Evolutionary conservation across 1,284 basidiomycete genomes (phyloP).

Genomic region (Puccinia triticina): DNA sequence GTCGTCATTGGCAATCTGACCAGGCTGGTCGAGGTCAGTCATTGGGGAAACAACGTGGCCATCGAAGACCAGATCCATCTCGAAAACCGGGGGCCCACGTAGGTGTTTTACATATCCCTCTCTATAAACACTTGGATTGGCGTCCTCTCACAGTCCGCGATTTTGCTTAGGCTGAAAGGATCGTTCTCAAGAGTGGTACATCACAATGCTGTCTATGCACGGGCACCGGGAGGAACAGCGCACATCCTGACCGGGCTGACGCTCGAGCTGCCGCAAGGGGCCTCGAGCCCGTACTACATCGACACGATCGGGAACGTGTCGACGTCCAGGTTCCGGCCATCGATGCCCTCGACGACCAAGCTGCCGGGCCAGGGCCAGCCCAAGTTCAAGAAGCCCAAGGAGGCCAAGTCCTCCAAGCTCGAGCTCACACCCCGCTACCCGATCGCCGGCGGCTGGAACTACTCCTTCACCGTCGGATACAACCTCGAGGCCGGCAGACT

Average conservation of each 20-base stretch:
- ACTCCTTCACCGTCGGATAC: conserved; percentile 89
- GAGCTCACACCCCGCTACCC: conserved; percentile 90
- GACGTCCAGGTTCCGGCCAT: conserved; percentile 76
- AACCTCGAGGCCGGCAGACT: conserved; percentile 77
- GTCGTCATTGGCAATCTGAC: conserved; percentile 73
- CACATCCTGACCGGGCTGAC: conserved; percentile 73
- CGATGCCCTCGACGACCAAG: conserved; percentile 53
- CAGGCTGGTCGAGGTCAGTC: conserved; percentile 84
- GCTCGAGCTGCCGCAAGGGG: conserved; percentile 77
- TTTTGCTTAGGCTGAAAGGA: conserved; percentile 85
- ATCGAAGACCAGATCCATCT: conserved; percentile 84
- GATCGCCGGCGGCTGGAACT: conserved; percentile 95
- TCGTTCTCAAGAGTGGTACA: conserved; percentile 91
- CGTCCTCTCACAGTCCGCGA: too few relatives aligned
- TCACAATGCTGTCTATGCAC: conserved; percentile 72
- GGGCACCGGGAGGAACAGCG: conserved; percentile 66
- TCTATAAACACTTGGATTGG: too few relatives aligned
- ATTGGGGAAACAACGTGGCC: conserved; percentile 94
- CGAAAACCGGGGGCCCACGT: conserved; percentile 85
- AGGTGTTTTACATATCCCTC: conserved; percentile 60
- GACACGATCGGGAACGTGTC: conserved; percentile 95
- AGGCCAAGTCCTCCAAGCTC: conserved; percentile 62
- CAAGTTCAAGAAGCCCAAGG: conserved; percentile 65
- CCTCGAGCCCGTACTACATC: conserved; percentile 80
- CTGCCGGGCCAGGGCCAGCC: conserved; percentile 56